Percentiles rank a stretch among this genome's conserved stretches.
Evolutionary conservation across 1,284 basidiomycete genomes (phyloP).

Genomic region (Cutaneotrichosporon cavernicola): DNA sequence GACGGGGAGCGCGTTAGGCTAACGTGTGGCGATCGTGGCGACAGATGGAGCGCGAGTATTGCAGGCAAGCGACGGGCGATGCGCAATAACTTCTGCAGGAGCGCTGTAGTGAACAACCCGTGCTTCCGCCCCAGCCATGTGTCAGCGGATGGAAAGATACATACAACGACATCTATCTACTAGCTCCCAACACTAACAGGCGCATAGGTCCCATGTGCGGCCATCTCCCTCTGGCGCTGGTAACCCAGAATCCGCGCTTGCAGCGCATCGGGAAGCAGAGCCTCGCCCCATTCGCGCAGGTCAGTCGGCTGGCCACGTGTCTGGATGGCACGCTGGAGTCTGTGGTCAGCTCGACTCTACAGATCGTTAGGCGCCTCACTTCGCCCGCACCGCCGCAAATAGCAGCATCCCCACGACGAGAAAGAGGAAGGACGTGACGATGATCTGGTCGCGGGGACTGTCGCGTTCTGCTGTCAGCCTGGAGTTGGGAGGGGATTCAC

Average conservation of each 20-base stretch:
- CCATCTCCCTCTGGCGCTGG: slow-evolving; percentile 5
- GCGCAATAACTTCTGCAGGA: not conserved
- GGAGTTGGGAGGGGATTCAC: slow-evolving; percentile 58
- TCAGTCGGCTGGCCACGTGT: slow-evolving; percentile 28
- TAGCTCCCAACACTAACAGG: slow-evolving; percentile 12
- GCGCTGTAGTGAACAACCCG: too few species aligned
- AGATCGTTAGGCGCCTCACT: slow-evolving; percentile 24
- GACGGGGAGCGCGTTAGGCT: too few species aligned
- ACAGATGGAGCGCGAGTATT: too few species aligned
- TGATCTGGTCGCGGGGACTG: slow-evolving; percentile 83
- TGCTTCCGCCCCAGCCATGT: too few species aligned
- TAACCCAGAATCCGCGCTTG: slow-evolving; percentile 1
- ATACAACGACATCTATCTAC: not conserved
- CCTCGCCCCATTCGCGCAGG: slow-evolving; percentile 31
- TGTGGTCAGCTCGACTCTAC: slow-evolving; percentile 11
- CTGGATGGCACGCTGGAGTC: slow-evolving; percentile 29
- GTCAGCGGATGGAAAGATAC: not conserved
- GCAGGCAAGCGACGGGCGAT: too few species aligned
- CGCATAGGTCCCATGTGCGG: not conserved
- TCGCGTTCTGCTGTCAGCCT: slow-evolving; percentile 57
- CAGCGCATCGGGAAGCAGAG: slow-evolving; percentile 17
- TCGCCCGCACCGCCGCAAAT: slow-evolving; percentile 70
- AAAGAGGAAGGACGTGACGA: slow-evolving; percentile 83
- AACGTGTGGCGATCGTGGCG: too few species aligned
- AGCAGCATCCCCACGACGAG: slow-evolving; percentile 78